A percentile compares a stretch with the other conserved stretches of the same genome.
phyloP scores from a whole-genome alignment of 2,329 filamentous ascomycete genomes.

The Colletotrichum cereale region DNA sequence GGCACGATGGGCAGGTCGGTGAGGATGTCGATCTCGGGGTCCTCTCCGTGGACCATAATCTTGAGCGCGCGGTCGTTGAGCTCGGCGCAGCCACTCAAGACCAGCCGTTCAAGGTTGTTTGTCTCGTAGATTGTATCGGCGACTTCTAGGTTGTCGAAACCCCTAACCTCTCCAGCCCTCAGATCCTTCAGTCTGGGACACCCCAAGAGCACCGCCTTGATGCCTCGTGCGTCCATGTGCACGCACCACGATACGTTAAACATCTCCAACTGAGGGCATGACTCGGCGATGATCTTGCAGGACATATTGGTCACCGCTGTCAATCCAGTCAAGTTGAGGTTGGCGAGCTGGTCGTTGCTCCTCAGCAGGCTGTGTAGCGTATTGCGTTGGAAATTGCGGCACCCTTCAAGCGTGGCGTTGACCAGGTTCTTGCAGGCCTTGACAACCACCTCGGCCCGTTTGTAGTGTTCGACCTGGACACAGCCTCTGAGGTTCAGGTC shows the following conservation, averaged over 20 bases:
- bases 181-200: constrained; percentile 84
- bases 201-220: constrained; percentile 77
- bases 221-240: constrained; percentile 82
- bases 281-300: constrained; percentile 86
- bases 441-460: constrained; percentile 81
- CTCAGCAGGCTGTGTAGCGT: constrained; percentile 82
- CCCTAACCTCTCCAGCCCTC: constrained; percentile 82
- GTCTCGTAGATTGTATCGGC: constrained; percentile 81
- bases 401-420: constrained; percentile 90
- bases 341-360: constrained; percentile 81
- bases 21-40: constrained; percentile 85
- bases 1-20: constrained; percentile 82
- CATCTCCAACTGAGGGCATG: constrained; percentile 84
- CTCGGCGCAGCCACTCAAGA: constrained; percentile 83
- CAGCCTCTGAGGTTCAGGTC: constrained; percentile 93
- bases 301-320: constrained; percentile 83
- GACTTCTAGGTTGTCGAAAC: constrained; percentile 81
- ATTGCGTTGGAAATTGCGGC: constrained; percentile 82
- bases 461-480: constrained; percentile 86
- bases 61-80: constrained; percentile 81
- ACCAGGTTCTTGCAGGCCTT: constrained; percentile 88
- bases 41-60: constrained; percentile 79
- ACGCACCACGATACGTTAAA: constrained; percentile 96
- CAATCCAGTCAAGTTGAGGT: constrained; percentile 88
- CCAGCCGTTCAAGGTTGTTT: constrained; percentile 85